Base-by-base conservation (phyloP, 805 yeast species). In the Candida mattraensis region DNA sequence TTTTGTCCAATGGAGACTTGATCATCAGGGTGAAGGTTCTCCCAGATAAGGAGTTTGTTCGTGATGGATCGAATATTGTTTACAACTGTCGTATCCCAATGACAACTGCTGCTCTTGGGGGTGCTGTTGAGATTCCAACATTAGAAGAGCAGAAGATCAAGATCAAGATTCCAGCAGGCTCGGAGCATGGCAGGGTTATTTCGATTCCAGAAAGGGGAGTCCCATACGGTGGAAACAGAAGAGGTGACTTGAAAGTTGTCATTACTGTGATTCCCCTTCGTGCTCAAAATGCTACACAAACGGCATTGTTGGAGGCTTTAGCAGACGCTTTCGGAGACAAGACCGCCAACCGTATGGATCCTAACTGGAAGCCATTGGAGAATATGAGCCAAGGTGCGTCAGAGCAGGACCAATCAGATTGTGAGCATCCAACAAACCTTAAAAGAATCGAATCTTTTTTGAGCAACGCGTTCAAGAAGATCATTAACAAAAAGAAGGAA, bases 101-200 rank as follows among this genome's bases (percentile, higher is more conserved):
- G 79, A 93, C 99, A 1, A 93, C 99, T 0, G 99, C 99, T 1
- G 88, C 96, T 0, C 69, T 93, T 28, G 99, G 99, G 42, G 99
- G 99, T 24, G 79, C 77, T 28, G 74, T 93, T 15, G 78, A 83
- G 31, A 76, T 93, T n/a, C 98, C 98, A 21, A 91, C 99, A 0
- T 74, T 93, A 18, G 65, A 61, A 26, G 97, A 94, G 4, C 74
- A 74, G 25, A 72, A 72, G 22, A 67, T 94, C 33, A 83, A 87
- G 59, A 63, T 93, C 37, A 86, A 79, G 61, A 81, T 93, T 9
- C 80, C 94, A 33, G 66, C 85, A 0, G 98, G 96, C 1, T 85
- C 95, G 0, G 94, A 86, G 54, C 66, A 74, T 25, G 94, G 91
- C 17, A 74, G 80, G 35, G 69, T 69, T 15, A 75, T 89, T 33